Evolutionary conservation across 1,284 basidiomycete species (phyloP), one percentile per base, ranked within the genome.

Genomic region (Stereum hirsutum): DNA sequence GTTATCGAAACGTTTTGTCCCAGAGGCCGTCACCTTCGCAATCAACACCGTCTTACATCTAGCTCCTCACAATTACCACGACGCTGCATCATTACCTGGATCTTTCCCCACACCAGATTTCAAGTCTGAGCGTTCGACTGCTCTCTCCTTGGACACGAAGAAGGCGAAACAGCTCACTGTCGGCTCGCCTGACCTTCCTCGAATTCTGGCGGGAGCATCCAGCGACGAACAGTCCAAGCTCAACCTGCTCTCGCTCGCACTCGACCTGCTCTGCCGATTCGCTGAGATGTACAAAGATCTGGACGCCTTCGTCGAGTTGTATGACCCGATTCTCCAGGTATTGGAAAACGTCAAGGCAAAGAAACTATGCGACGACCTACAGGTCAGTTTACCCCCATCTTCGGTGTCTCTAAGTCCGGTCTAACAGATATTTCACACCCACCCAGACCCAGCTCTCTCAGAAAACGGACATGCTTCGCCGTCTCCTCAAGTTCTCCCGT

Each of bases 21-120:
- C 96, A 0, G 96, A 99, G 61, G 89, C 76, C 2, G 58, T 93
- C 50, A 95, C 89, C 61, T 95, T 95, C 57, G 57, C 91, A 26
- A 66, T 81, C 14, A 84, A 84, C 47, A 59, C 78, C 3, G 60
- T 89, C 26, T 63, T 91, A 20, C 78, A 89, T 52, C 74, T 98
- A 7, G 72, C 82, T 0, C 88, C 87, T 0, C 74, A 78, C 52
- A 52, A 53, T 14, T 81, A 78, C 57, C 62, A 63, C 26, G 58
- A 67, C 46, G 57, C 56, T 30, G 61, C 63, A 37, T 64, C 67
- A 1, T 53, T 89, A 31, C 86, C 81, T 4, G 81, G 81, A 1
- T 63, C 61, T 4, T 84, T 89, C 58, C 74, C 88, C 0, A 69
- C 74, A n/a, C 87, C 82, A 7, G 89, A 93, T 57, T 76, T 89